Base-by-base conservation (phyloP, 2,329 filamentous ascomycete species). In the Colletotrichum truncatum region DNA sequence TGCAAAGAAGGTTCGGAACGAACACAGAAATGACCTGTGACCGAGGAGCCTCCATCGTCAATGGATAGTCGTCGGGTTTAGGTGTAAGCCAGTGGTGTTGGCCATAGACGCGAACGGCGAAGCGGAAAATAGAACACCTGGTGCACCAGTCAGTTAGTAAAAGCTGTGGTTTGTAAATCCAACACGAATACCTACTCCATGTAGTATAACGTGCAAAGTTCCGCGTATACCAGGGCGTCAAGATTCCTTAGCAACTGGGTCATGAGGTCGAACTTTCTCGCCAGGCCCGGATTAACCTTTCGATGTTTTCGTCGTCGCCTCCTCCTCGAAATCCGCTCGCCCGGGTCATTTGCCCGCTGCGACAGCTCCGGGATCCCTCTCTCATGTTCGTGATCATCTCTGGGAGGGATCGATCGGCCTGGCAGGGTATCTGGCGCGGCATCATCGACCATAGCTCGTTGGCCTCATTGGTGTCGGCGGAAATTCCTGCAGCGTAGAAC, bases 201-300 rank as follows among this genome's bases (percentile, higher is more conserved):
- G 74, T 91, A 91, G 74, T 92, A 92, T 70, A 91, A 71, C 43
- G 85, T 82, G 71, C 87, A 89, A 61, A 91, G 79, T 78, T 91
- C 88, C 39, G 85, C 86, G 74, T 89, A 89, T 51, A 90, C 84
- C 46, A 91, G 72, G 71, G 85, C 84, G 77, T 92, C 89, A 64
- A 91, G 79, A 67, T 83, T 87, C 71, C 82, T 81, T 70, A 89
- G 84, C 66, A 91, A 80, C 69, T 89, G 84, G 39, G 82, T 86
- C 70, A 90, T 77, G 73, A 90, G 89, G 68, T 86, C 78, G 60
- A 87, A 79, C 80, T 89, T 90, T 76, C 85, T 89, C 62, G 78
- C 76, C 71, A 87, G 76, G 68, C 84, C 75, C 54, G 79, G 76
- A 56, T 79, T 75, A 56, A 75, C 74, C 63, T 75, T 77, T 70